Evolutionary conservation across 2,329 filamentous ascomycete genomes (phyloP).

Genomic region (Botrytis cinerea): DNA sequence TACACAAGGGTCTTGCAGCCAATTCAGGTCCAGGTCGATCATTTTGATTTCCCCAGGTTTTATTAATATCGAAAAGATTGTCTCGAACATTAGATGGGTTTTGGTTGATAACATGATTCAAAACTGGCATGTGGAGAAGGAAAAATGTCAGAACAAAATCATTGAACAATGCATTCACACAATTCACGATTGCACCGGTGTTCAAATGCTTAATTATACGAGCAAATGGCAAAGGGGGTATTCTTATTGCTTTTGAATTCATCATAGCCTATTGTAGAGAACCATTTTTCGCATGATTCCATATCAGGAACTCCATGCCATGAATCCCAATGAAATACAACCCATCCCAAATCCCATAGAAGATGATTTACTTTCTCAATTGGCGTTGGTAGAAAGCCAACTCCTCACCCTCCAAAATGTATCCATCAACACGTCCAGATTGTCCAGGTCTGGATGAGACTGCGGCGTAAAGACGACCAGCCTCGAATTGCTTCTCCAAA

Average conservation of each 20-base stretch:
- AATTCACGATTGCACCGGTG: constrained; percentile 10
- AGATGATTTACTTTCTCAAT: constrained; percentile 85
- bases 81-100: not conserved
- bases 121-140: not conserved
- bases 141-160: too few species aligned
- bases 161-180: not conserved
- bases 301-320: constrained; percentile 40
- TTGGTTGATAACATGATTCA: not conserved
- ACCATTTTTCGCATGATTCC: constrained; percentile 32
- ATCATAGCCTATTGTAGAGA: constrained; percentile 33
- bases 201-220: not conserved
- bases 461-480: constrained; percentile 93
- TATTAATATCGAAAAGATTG: not conserved
- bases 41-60: constrained; percentile 7
- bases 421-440: constrained; percentile 94
- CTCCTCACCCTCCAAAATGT: constrained; percentile 99
- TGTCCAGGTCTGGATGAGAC: constrained; percentile 92
- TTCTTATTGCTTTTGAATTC: constrained; percentile 39
- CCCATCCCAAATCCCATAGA: constrained; percentile 35
- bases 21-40: constrained; percentile 1
- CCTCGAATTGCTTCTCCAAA: constrained; percentile 99
- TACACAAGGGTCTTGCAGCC: not conserved
- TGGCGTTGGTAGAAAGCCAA: constrained; percentile 99
- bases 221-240: constrained; percentile 24
- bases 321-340: constrained; percentile 41